A percentile compares a stretch with the other conserved stretches of the same genome.
phyloP scores from a whole-genome alignment of 345 rosid species.

The Ceriops decandra region DNA sequence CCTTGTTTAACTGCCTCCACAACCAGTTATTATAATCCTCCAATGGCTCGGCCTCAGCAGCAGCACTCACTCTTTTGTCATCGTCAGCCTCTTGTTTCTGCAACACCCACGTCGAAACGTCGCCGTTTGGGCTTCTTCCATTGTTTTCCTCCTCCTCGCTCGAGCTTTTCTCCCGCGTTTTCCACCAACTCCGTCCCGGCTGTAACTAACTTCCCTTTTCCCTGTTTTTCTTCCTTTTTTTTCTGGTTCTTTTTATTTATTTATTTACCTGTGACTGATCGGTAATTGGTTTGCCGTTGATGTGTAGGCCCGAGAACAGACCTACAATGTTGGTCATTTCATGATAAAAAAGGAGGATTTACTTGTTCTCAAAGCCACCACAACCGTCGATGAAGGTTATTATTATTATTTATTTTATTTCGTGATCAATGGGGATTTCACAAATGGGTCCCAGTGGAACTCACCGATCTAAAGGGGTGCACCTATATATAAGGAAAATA shows the following conservation, averaged over 20 bases:
- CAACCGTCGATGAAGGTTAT: neutral
- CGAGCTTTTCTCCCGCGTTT: neutral
- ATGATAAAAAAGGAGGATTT: constrained; percentile 1
- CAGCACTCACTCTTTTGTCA: neutral
- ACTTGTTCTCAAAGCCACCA: neutral
- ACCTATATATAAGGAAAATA: neutral
- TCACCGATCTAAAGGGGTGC: too few relatives aligned
- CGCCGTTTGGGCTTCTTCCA: neutral
- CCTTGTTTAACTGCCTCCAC: neutral
- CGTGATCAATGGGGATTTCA: too few relatives aligned
- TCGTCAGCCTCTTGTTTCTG: neutral
- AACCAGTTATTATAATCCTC: neutral
- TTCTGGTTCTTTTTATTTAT: neutral
- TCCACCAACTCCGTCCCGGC: neutral
- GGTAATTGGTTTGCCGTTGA: neutral
- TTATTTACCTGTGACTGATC: neutral
- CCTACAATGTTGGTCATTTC: constrained; percentile 1
- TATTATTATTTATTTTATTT: neutral
- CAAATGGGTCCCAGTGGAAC: too few relatives aligned
- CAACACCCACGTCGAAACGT: neutral
- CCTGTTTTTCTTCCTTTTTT: too few relatives aligned
- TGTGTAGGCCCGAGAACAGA: neutral
- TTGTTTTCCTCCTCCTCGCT: neutral
- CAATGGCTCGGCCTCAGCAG: neutral
- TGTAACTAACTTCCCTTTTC: too few relatives aligned